A percentile compares a stretch with the other conserved stretches of the same genome.
Conservation (phyloP, 345 rosid genomes). For the Gossypium turneri region DNA sequence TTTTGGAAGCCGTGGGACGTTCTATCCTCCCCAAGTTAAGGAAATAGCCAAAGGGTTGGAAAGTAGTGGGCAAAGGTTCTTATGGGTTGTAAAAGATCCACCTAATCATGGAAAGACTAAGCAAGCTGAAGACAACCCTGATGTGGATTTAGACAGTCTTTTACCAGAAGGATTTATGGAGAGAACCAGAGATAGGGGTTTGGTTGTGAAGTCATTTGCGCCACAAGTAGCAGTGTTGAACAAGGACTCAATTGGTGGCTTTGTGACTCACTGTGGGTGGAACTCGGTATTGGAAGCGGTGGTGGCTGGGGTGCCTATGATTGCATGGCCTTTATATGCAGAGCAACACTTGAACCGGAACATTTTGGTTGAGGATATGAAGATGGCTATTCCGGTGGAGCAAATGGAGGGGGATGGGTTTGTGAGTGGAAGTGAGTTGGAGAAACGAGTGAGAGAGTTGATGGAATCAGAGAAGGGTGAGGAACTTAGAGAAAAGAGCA, state of each 20-base stretch:
- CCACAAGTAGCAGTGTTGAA: conserved; percentile 53
- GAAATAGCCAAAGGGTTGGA: conserved; percentile 51
- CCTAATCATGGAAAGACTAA: conserved; percentile 26
- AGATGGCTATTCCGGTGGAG: conserved; percentile 27
- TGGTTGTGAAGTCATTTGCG: conserved; percentile 54
- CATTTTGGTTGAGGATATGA: conserved; percentile 33
- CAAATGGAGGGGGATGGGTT: conserved; percentile 25
- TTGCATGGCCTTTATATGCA: conserved; percentile 53
- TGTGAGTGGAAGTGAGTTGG: conserved; percentile 34
- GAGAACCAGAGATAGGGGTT: conserved; percentile 37
- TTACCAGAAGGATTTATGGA: conserved; percentile 41
- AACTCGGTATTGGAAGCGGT: conserved; percentile 58
- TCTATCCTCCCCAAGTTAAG: conserved; percentile 29
- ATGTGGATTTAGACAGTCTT: conserved; percentile 20
- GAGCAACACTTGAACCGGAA: conserved; percentile 38
- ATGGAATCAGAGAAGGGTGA: conserved; percentile 29
- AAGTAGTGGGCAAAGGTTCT: conserved; percentile 37
- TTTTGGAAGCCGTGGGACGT: conserved; percentile 43
- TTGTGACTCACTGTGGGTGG: conserved; percentile 77
- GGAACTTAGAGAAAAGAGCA: conserved; percentile 17
- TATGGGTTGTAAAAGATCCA: conserved; percentile 48
- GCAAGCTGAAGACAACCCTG: conserved; percentile 14
- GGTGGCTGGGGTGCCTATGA: conserved; percentile 47
- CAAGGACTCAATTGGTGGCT: conserved; percentile 50
- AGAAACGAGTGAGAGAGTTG: conserved; percentile 29